phyloP scores from a whole-genome alignment of 495 filamentous ascomycete genomes.

The Haplographium delicatum region DNA sequence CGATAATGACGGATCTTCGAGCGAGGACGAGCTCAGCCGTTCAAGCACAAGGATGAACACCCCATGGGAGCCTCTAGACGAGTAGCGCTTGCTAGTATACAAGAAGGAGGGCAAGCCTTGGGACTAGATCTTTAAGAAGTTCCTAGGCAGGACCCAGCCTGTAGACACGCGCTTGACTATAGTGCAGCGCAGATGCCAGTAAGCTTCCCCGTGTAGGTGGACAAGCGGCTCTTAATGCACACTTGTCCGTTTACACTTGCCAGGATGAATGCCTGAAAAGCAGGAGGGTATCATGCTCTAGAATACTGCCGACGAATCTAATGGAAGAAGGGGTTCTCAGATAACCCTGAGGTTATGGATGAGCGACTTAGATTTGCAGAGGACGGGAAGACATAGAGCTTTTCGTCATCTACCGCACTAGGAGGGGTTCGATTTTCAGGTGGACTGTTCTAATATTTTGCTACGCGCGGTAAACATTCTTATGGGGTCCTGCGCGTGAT shows the following conservation, averaged over 20 bases:
- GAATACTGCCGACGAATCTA: too few relatives aligned
- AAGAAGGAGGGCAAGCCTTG: constrained; percentile 1
- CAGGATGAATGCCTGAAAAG: background rate
- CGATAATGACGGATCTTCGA: constrained; percentile 6
- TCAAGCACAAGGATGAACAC: background rate
- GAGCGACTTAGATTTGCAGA: too few relatives aligned
- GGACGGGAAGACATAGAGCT: too few relatives aligned
- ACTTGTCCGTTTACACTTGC: background rate
- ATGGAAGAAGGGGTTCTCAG: too few relatives aligned
- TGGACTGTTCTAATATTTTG: too few relatives aligned
- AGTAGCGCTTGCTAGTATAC: constrained; percentile 6
- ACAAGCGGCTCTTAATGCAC: background rate
- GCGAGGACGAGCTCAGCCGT: constrained; percentile 1
- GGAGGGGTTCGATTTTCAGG: too few relatives aligned
- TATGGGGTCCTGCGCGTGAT: too few relatives aligned
- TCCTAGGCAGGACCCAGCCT: background rate
- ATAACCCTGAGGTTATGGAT: too few relatives aligned
- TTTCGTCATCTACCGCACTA: too few relatives aligned
- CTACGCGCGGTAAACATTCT: too few relatives aligned
- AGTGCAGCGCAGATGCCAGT: constrained; percentile 1
- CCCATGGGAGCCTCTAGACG: background rate
- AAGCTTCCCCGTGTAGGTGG: background rate
- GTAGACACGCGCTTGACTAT: background rate
- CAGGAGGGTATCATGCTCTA: too few relatives aligned
- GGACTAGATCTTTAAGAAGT: background rate